Conservation (phyloP, 2,329 filamentous ascomycete genomes). For the Waltergamsia citrina region DNA sequence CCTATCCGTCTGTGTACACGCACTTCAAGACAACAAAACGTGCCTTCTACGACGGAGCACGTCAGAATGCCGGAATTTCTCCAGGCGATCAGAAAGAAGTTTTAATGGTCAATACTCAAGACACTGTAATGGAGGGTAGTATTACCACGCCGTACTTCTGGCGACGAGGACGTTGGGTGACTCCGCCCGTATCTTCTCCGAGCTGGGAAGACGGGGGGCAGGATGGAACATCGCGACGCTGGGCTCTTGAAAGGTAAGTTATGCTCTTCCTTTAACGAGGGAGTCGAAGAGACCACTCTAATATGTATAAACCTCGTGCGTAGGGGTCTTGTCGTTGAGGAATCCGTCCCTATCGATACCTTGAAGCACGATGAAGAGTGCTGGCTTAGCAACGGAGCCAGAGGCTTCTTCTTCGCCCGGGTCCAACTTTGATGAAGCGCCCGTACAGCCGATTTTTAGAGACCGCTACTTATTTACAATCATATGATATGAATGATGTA, state of each 20-base stretch:
- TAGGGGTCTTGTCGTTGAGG: conserved; percentile 55
- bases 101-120: conserved; percentile 54
- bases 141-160: conserved; percentile 77
- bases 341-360: conserved; percentile 46
- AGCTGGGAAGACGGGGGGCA: conserved; percentile 49
- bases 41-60: conserved; percentile 60
- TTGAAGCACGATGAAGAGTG: conserved; percentile 66
- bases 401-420: conserved; percentile 49
- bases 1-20: conserved; percentile 53
- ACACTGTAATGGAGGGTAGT: conserved; percentile 72
- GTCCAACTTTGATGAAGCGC: conserved; percentile 1
- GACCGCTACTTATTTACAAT: too few relatives aligned
- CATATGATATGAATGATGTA: too few relatives aligned
- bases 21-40: conserved; percentile 79
- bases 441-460: too few relatives aligned
- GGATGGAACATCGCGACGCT: conserved; percentile 69
- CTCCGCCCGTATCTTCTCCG: conserved; percentile 51
- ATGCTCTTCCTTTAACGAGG: too few relatives aligned
- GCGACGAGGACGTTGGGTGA: conserved; percentile 66
- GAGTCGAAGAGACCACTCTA: conserved; percentile 12
- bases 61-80: conserved; percentile 48
- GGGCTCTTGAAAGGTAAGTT: conserved; percentile 60
- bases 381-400: conserved; percentile 82
- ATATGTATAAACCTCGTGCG: neutral
- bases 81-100: conserved; percentile 55